Evolutionary conservation across 1,139 yeast genomes (phyloP).

Genomic region (Meyerozyma carpophila): DNA sequence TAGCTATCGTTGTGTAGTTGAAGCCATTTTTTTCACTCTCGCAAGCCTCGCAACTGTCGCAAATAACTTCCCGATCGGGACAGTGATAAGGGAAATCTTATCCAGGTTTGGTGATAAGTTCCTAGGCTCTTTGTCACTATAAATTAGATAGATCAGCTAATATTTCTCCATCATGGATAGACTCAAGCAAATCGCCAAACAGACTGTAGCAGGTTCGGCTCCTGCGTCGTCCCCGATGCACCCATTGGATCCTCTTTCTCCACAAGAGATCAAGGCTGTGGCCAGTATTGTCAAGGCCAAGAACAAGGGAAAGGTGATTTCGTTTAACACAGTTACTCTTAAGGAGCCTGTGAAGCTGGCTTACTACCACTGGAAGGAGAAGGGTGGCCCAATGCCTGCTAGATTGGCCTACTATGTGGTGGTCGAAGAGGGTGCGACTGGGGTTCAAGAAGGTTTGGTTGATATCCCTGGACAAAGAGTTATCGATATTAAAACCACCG

Average conservation of each 20-base stretch:
- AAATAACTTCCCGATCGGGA: conserved; percentile 8
- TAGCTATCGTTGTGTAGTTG: too few relatives aligned
- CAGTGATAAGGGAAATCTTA: conserved; percentile 6
- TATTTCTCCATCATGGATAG: conserved; percentile 46
- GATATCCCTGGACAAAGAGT: conserved; percentile 47
- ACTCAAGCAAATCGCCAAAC: conserved; percentile 59
- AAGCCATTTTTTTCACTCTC: neutral
- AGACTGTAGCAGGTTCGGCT: conserved; percentile 47
- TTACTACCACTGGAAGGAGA: conserved; percentile 61
- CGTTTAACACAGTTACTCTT: conserved; percentile 65
- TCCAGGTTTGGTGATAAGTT: neutral
- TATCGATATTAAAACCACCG: conserved; percentile 41
- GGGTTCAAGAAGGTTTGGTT: conserved; percentile 66
- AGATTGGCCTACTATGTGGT: conserved; percentile 64
- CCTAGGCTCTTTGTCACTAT: conserved; percentile 4
- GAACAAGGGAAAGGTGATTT: conserved; percentile 41
- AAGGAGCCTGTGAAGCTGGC: conserved; percentile 65
- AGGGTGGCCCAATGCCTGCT: conserved; percentile 56
- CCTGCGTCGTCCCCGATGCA: conserved; percentile 55
- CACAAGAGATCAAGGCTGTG: conserved; percentile 47
- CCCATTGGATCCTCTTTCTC: conserved; percentile 68
- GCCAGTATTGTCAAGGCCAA: conserved; percentile 37
- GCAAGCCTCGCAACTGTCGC: neutral
- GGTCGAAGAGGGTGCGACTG: conserved; percentile 53
- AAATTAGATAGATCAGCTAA: neutral